Conservation (phyloP, 192 early-diverging fungal species). For the Lunasporangiospora selenospora region DNA sequence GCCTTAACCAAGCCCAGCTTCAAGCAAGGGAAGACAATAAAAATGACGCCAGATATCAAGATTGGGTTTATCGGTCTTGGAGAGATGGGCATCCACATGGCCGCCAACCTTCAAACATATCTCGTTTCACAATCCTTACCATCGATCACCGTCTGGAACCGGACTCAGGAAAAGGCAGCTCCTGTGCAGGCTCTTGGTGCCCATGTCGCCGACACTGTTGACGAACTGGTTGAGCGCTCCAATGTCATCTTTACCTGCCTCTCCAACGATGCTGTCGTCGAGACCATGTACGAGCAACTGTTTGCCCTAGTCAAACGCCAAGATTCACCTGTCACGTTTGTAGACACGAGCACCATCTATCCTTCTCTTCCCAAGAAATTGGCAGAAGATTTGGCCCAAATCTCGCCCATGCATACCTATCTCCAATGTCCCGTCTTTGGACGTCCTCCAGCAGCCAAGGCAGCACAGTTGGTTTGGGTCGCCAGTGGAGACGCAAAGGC, state of each 20-base stretch:
- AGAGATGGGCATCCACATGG: constrained; percentile 67
- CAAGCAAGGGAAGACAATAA: too few species aligned
- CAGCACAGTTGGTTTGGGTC: constrained; percentile 56
- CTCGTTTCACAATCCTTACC: constrained; percentile 29
- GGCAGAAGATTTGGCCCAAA: constrained; percentile 17
- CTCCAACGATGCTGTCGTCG: constrained; percentile 64
- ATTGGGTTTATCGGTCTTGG: constrained; percentile 73
- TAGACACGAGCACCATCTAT: constrained; percentile 67
- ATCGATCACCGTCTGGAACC: constrained; percentile 68
- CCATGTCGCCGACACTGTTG: constrained; percentile 35
- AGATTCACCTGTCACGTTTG: constrained; percentile 51
- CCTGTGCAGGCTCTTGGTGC: constrained; percentile 50
- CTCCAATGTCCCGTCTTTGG: constrained; percentile 59
- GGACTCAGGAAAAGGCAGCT: constrained; percentile 56
- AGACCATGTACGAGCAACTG: constrained; percentile 49
- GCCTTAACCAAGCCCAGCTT: too few species aligned
- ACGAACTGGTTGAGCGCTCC: constrained; percentile 45
- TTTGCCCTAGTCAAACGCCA: constrained; percentile 17
- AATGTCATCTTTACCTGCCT: constrained; percentile 71
- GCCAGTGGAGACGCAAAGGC: constrained; percentile 51
- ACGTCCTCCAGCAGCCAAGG: constrained; percentile 48
- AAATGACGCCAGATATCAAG: too few species aligned
- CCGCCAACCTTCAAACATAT: constrained; percentile 63
- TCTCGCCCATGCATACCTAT: constrained; percentile 29
- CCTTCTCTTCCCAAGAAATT: constrained; percentile 48